Base-by-base conservation (phyloP, 345 rosid species). In the Jatropha curcas region DNA sequence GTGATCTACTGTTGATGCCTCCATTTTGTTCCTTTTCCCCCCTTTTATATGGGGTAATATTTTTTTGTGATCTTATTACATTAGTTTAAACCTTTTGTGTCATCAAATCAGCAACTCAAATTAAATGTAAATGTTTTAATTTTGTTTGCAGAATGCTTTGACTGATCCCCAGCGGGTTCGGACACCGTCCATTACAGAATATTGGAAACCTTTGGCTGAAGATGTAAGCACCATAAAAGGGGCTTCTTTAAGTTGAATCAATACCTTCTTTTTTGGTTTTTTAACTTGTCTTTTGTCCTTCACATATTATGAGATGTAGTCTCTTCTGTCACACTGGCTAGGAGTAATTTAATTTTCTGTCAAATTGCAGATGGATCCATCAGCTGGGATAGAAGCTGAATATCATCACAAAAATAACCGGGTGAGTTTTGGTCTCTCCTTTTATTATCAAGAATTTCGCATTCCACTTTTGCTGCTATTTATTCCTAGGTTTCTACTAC, bases 131-230 rank as follows among this genome's bases (percentile, higher is more conserved):
- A 56, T 76, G 63, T 62, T 58, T 64, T 76, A 20, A 12, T 41
- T 75, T 83, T 65, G 68, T 82, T 65, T 78, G 66, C 85, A 95
- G 99, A 88, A 88, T 87, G 94, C 94, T 80, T 71, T 91, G 82
- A 91, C 89, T 59, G 94, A 95, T 82, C 82, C 99, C 71, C 91
- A 82, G 74, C 97, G 99, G 53, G 97, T 95, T 60, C 87, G 91
- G 76, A 91, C 92, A 76, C 99, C 98, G 66, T 73, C 86, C 65
- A 89, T 95, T 77, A 77, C 90, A 59, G 97, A 92, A 66, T 95
- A 95, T 80, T 92, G 99, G 99, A 95, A 91, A 79, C 90, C 97
- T 67, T 81, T 95, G 85, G 97, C 96, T 13, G 99, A 92, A 64
- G 98, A 92, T 88, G 98, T 95, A 83, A 88, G 96, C 71, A 59